A percentile compares a stretch with the other conserved stretches of the same genome.
Evolutionary conservation across 208 protist genomes (phyloP).

Genomic region (Trypanosoma grayi): DNA sequence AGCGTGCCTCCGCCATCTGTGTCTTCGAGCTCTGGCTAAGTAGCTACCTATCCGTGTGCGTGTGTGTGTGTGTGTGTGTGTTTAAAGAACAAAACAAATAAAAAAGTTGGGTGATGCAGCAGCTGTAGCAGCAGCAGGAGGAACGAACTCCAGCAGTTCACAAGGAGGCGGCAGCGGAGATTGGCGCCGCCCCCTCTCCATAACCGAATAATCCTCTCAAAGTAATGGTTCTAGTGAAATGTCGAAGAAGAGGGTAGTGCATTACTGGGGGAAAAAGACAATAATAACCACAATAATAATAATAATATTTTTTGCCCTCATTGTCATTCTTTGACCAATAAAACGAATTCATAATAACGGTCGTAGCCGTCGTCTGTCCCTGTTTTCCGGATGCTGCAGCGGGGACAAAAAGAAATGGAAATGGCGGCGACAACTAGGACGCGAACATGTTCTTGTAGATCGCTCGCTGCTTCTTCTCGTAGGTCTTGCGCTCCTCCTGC

Average conservation of each 20-base stretch:
- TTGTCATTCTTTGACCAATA: slow-evolving; percentile 18
- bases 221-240: no score
- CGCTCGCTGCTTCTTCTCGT: slow-evolving; percentile 75
- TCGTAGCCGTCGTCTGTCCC: no score
- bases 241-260: slow-evolving; percentile 9
- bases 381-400: no score
- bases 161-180: no score
- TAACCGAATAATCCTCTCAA: no score
- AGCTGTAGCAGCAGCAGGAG: no score
- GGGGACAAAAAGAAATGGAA: slow-evolving; percentile 5
- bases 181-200: no score
- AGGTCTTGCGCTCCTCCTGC: slow-evolving; percentile 49
- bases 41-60: background rate
- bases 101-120: no score
- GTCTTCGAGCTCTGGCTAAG: background rate
- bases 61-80: slow-evolving; percentile 10
- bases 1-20: slow-evolving; percentile 60
- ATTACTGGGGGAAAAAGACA: slow-evolving; percentile 10
- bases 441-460: slow-evolving; percentile 85
- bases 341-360: no score
- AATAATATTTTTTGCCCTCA: slow-evolving; percentile 17
- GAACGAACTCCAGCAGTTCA: no score
- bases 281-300: slow-evolving; percentile 21
- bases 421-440: slow-evolving; percentile 27
- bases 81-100: no score